Percentiles rank a stretch among this genome's conserved stretches.
Conservation (phyloP, 2,329 filamentous ascomycete species). For the Gliomastix tumulicola region DNA sequence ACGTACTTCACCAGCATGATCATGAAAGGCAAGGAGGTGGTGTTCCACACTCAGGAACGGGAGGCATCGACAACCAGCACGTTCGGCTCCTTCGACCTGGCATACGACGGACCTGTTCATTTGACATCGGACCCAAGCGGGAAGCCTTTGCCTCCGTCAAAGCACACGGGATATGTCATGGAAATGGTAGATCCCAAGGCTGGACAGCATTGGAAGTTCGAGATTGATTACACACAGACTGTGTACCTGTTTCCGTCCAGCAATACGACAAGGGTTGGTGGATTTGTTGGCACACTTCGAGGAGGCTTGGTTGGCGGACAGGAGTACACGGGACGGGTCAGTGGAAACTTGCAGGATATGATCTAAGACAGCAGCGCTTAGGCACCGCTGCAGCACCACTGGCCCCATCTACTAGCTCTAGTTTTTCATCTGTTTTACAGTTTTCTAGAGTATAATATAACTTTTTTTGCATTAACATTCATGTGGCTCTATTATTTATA, state of each 20-base stretch:
- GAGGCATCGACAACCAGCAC: slow-evolving; percentile 4
- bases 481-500: background rate
- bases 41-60: slow-evolving; percentile 7
- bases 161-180: slow-evolving; percentile 8
- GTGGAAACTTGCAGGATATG: slow-evolving; percentile 7
- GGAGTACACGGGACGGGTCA: slow-evolving; percentile 6
- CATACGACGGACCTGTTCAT: slow-evolving; percentile 6
- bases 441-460: background rate
- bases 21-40: slow-evolving; percentile 7
- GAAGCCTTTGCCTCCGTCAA: slow-evolving; percentile 5
- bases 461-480: background rate
- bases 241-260: slow-evolving; percentile 8
- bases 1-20: slow-evolving; percentile 8
- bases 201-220: slow-evolving; percentile 7
- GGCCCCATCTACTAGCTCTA: background rate
- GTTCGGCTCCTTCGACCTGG: slow-evolving; percentile 7
- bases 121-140: slow-evolving; percentile 7
- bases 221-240: slow-evolving; percentile 7
- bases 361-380: slow-evolving; percentile 3
- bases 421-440: background rate
- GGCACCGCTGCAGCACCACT: background rate
- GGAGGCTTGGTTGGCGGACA: slow-evolving; percentile 8
- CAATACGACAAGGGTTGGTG: slow-evolving; percentile 4
- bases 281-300: slow-evolving; percentile 7
- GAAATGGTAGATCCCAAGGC: slow-evolving; percentile 7